Conservation (phyloP, 176 grass and related monocot genomes). For the Juncus inflexus region DNA sequence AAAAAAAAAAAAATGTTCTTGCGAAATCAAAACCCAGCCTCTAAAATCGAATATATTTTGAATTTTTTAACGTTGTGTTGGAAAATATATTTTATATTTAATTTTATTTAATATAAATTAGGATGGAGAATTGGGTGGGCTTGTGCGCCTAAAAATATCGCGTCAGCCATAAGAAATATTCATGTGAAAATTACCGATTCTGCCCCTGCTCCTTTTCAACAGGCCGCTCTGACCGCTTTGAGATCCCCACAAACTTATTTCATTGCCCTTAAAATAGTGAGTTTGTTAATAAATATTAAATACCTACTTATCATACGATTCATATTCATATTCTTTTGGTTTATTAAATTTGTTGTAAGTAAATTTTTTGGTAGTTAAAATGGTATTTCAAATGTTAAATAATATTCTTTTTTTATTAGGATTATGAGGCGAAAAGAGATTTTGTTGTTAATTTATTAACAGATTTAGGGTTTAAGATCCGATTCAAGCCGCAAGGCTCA, state of each 20-base stretch:
- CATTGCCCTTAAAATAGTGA: constrained; percentile 65
- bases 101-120: constrained; percentile 12
- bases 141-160: constrained; percentile 56
- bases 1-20: too few relatives aligned
- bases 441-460: constrained; percentile 65
- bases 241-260: constrained; percentile 50
- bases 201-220: constrained; percentile 94
- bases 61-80: too few relatives aligned
- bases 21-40: too few relatives aligned
- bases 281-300: constrained; percentile 1
- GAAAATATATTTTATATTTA: neutral
- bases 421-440: constrained; percentile 57
- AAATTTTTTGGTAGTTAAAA: neutral
- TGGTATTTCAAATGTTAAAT: neutral
- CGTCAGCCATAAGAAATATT: constrained; percentile 81
- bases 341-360: too few relatives aligned
- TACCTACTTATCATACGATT: too few relatives aligned
- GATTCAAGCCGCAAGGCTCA: constrained; percentile 74
- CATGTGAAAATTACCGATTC: constrained; percentile 85
- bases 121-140: constrained; percentile 98
- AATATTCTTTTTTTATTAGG: constrained; percentile 37
- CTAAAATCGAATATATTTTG: too few relatives aligned
- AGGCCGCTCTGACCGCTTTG: constrained; percentile 71
- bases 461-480: constrained; percentile 54
- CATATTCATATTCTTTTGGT: too few relatives aligned